Base-by-base conservation (phyloP, 495 filamentous ascomycete species). In the Trichoderma parareesei region DNA sequence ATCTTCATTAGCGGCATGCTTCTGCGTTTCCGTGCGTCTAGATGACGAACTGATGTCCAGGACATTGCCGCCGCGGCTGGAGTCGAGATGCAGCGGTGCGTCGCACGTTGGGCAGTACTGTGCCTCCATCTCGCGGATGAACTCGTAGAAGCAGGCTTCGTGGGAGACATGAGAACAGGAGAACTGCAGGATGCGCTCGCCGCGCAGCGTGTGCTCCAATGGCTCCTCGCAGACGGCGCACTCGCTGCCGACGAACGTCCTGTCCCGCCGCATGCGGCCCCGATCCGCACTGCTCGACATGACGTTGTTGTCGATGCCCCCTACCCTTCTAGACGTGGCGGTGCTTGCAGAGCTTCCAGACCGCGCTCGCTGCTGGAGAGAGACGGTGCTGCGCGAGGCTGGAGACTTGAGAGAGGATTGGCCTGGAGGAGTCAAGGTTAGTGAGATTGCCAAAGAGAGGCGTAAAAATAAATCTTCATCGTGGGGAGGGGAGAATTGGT, bases 71-170 rank as follows among this genome's bases (percentile, higher is more conserved):
- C 94, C 95, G 62, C 94, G 85, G 74, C 92, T 98, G 5, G 93
- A 95, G 76, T 99, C 94, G 60, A 99, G 78, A 38, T 93, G 92
- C 35, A 99, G 76, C 42, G 95, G 92, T 65, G 91, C 90, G 82
- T 97, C 91, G 75, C 94, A 99, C 67, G 91, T 89, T 44, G 94
- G 94, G 75, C 94, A 99, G 73, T 89, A 92, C 70, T 99, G 92
- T 48, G 90, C 91, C 68, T 99, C 95, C 66, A 90, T 90, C 73
- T 96, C 93, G 66, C 91, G 90, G 69, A 99, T 94, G 71, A 92
- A 97, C 76, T 99, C 95, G 76, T 98, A 99, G 74, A 99, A 99
- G 77, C 94, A 99, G 20, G 95, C 95, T 74, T 98, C 94, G 71
- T 99, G 94, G 16, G 93, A 90, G 42, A 99, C 95, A 74, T 99